Evolutionary conservation across 163 green algal genomes (phyloP), one percentile per base, ranked within the genome.

Genomic region (Scenedesmus sp.): DNA sequence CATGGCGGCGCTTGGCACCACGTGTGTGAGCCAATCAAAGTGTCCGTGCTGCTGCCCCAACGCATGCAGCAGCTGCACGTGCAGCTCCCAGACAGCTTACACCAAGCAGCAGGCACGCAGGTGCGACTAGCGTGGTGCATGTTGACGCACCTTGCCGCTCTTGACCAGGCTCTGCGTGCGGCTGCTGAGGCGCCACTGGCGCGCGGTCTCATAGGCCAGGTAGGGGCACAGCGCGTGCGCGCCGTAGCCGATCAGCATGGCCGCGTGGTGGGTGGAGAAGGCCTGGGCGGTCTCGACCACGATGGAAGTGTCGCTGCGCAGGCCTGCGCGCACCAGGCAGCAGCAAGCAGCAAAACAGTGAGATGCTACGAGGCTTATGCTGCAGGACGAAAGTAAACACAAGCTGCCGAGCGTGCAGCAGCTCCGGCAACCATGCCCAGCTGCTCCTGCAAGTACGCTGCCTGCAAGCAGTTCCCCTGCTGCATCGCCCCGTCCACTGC

Each of bases 211-310:
- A 42, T 99, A 97, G 5, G 95, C 98, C 26, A 99, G 96, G 95
- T 99, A 99, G 33, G 98, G 98, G 96, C 97, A 99, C 80, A 99
- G 95, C 18, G 98, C 98, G 92, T 99, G 98, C 5, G 98, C 98
- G 89, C 98, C 98, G 87, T 99, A 99, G 87, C 98, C 98, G 42
- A 99, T 96, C 84, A 99, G 95, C 95, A 97, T 96, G 40, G 97
- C 98, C 42, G 98, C 94, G 91, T 99, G 98, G 95, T 99, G 98
- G 6, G 98, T 99, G 87, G 91, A 97, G 96, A 99, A 99, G 93
- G 94, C 97, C 94, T 98, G 96, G 13, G 97, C 96, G 0, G 98
- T 99, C 84, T 99, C 98, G 2, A 96, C 97, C 20, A 99, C 98
- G 81, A 99, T 98, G 82, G 97, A 99, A 5, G 98, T 98, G 85